Evolutionary conservation across 495 filamentous ascomycete genomes (phyloP).

Genomic region (Xanthoparmelia taractica): DNA sequence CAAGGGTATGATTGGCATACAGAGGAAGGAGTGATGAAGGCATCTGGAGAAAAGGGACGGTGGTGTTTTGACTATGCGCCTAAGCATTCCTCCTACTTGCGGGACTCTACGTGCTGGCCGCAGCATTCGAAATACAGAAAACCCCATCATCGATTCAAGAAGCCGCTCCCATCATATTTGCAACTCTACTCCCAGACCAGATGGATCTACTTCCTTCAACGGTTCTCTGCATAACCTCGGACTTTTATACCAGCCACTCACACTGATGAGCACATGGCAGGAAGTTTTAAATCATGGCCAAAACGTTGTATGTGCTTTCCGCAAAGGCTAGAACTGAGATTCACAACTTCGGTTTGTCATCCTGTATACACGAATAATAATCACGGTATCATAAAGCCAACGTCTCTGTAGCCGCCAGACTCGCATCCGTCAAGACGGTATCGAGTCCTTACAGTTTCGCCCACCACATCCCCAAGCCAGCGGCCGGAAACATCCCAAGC

Average conservation of each 20-base stretch:
- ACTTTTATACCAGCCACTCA: too few species aligned
- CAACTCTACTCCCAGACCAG: too few species aligned
- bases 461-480: background rate
- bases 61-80: background rate
- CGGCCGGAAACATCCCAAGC: background rate
- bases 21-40: constrained; percentile 13
- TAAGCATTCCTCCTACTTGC: background rate
- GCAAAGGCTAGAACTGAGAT: too few species aligned
- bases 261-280: too few species aligned
- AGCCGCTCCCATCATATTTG: background rate
- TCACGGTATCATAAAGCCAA: background rate
- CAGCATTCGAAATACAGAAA: too few species aligned
- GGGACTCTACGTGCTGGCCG: too few species aligned
- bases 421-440: background rate
- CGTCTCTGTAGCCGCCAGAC: background rate
- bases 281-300: too few species aligned
- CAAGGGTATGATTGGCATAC: constrained; percentile 25
- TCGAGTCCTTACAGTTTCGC: background rate
- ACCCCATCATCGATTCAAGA: background rate
- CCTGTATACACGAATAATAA: too few species aligned
- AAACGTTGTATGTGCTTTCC: too few species aligned
- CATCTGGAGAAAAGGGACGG: too few species aligned
- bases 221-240: background rate
- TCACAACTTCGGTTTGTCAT: too few species aligned
- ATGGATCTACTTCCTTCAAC: background rate